Evolutionary conservation across 2,329 filamentous ascomycete genomes (phyloP).

Genomic region (Dactylellina leptospora): DNA sequence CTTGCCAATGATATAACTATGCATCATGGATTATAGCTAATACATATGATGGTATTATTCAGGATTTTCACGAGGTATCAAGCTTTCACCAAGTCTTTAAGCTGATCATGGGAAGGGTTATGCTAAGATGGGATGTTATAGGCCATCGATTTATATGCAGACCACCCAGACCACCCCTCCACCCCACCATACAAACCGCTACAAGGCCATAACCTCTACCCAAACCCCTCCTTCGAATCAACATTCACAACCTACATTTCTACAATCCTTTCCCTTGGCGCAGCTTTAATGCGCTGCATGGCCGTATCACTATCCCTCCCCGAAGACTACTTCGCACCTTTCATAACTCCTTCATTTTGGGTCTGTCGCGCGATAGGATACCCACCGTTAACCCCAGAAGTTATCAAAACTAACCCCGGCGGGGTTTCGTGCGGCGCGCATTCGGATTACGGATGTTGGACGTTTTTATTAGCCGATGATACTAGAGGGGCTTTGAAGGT

Average conservation of each 20-base stretch:
- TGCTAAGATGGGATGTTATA: background rate
- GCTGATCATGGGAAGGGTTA: background rate
- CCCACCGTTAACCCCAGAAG: conserved; percentile 45
- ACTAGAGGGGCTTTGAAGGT: conserved; percentile 63
- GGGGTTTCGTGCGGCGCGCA: conserved; percentile 62
- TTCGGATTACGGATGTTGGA: conserved; percentile 64
- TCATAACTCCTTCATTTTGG: conserved; percentile 57
- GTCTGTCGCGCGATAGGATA: conserved; percentile 57
- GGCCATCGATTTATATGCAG: conserved; percentile 58
- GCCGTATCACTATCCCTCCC: conserved; percentile 55
- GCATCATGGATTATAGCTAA: background rate
- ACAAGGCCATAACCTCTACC: conserved; percentile 63
- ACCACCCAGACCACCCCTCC: conserved; percentile 51
- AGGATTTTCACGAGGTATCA: conserved; percentile 59
- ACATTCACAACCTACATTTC: conserved; percentile 57
- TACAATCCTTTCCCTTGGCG: conserved; percentile 52
- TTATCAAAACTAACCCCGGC: conserved; percentile 44
- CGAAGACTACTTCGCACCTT: conserved; percentile 56
- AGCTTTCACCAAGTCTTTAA: background rate
- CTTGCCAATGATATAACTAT: background rate
- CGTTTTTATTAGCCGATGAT: conserved; percentile 63
- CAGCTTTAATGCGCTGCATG: conserved; percentile 57
- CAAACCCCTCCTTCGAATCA: conserved; percentile 57
- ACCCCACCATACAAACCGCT: conserved; percentile 58
- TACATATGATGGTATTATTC: background rate